Percentiles rank a stretch among this genome's conserved stretches.
Conservation (phyloP, 2,329 filamentous ascomycete genomes). For the Aspergillus awamori region DNA sequence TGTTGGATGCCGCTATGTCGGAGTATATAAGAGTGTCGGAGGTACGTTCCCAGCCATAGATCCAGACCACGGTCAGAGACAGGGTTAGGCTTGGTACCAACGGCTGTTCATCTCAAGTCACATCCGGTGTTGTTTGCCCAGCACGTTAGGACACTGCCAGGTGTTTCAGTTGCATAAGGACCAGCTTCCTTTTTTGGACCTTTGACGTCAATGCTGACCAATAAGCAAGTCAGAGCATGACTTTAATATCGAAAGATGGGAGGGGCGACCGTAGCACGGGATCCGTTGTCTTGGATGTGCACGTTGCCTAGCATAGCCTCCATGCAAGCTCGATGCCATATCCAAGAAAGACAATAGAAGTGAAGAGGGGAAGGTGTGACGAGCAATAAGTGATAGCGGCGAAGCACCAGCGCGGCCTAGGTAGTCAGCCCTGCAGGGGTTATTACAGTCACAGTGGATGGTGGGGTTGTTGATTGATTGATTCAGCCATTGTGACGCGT, state of each 20-base stretch:
- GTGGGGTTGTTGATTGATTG: not conserved
- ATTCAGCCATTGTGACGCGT: conserved; percentile 1
- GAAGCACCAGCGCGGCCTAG: not conserved
- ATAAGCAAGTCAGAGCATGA: not conserved
- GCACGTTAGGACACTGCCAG: not conserved
- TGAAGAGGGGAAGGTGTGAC: not conserved
- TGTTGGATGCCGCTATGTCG: not conserved
- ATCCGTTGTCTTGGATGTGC: not conserved
- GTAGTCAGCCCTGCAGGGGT: conserved; percentile 6
- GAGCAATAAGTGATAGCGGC: not conserved
- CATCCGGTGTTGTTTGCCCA: not conserved
- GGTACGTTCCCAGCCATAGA: not conserved
- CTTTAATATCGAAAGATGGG: not conserved
- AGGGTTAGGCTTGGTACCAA: not conserved
- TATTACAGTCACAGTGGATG: conserved; percentile 1
- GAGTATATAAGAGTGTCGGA: not conserved
- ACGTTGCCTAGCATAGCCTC: not conserved
- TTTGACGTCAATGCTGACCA: not conserved
- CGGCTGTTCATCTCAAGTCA: not conserved
- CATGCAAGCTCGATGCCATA: not conserved
- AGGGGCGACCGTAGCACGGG: conserved; percentile 1
- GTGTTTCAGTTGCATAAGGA: not conserved
- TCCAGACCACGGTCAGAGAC: not conserved
- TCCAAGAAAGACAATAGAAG: not conserved
- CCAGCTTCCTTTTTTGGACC: not conserved